Conservation (phyloP, 2,329 filamentous ascomycete genomes). For the Aspergillus sergii region DNA sequence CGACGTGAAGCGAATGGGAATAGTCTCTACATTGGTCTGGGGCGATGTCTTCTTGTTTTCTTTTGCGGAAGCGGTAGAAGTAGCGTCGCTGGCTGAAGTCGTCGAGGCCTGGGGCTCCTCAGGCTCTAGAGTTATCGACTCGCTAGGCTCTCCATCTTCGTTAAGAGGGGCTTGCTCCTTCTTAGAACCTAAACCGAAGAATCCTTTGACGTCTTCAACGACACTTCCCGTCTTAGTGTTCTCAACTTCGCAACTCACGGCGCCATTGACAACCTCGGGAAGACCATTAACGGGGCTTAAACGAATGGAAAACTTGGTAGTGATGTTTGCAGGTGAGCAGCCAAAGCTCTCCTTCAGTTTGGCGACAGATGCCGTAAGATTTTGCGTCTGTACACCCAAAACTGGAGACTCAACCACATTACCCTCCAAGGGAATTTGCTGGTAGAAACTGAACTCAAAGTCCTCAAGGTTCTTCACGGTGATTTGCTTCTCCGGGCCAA, state of each 20-base stretch:
- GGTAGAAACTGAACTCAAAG: conserved; percentile 77
- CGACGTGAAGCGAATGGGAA: conserved; percentile 55
- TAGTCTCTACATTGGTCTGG: conserved; percentile 54
- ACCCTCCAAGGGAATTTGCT: conserved; percentile 60
- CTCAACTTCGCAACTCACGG: conserved; percentile 83
- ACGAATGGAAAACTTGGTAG: conserved; percentile 75
- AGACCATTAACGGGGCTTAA: conserved; percentile 74
- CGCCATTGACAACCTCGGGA: conserved; percentile 74
- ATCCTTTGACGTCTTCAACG: conserved; percentile 91
- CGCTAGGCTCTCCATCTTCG: conserved; percentile 59
- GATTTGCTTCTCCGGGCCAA: conserved; percentile 80
- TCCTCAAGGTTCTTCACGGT: conserved; percentile 81
- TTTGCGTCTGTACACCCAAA: conserved; percentile 72
- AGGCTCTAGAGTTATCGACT: conserved; percentile 49
- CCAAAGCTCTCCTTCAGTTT: conserved; percentile 76
- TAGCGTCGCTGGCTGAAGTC: conserved; percentile 47
- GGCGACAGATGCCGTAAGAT: conserved; percentile 81
- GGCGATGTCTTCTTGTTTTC: conserved; percentile 43
- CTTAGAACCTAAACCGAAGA: conserved; percentile 91
- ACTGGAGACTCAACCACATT: conserved; percentile 60
- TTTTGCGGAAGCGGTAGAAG: conserved; percentile 53
- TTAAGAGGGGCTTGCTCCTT: conserved; percentile 76
- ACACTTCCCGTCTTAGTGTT: conserved; percentile 75
- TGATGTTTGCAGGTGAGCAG: conserved; percentile 75
- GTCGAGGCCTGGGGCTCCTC: conserved; percentile 51